These are phyloP conservation scores for Picocystis sp. DNA, from an alignment of 163 green algal genomes.

Conservation along the genomic window DNA sequence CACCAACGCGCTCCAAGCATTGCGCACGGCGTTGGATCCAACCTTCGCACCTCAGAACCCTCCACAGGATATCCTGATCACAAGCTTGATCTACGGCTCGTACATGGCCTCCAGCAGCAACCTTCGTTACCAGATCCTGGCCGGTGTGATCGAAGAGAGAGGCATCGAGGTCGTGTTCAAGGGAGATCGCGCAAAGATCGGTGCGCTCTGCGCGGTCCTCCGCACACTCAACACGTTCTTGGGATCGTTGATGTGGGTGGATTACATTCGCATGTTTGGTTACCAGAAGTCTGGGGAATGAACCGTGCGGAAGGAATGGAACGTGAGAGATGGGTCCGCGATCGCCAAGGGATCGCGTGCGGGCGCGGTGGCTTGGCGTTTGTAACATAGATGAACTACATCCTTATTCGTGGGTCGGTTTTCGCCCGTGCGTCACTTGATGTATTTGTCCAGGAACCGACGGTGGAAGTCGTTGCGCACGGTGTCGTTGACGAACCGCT, in stretches of 20 bases:
- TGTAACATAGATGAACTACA: no score
- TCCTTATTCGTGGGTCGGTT: no score
- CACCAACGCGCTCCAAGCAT: constrained; percentile 65
- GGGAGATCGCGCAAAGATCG: constrained; percentile 43
- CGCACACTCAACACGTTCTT: constrained; percentile 92
- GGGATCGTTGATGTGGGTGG: constrained; percentile 85
- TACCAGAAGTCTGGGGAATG: constrained; percentile 31
- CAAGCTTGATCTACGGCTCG: constrained; percentile 57
- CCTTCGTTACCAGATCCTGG: constrained; percentile 48
- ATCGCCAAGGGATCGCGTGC: no score
- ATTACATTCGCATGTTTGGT: constrained; percentile 62
- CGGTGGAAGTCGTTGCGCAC: constrained; percentile 94
- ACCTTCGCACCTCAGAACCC: constrained; percentile 47
- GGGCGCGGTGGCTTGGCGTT: no score
- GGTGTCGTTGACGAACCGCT: constrained; percentile 98
- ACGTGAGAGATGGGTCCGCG: no score
- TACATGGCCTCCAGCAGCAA: constrained; percentile 95
- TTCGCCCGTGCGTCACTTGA: constrained; percentile 35
- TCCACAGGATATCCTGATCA: constrained; percentile 51
- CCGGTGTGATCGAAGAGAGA: constrained; percentile 73
- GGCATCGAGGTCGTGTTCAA: constrained; percentile 79
- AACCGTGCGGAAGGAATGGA: no score
- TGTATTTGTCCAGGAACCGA: constrained; percentile 77
- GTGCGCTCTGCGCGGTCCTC: constrained; percentile 64
- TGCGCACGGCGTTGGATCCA: constrained; percentile 57